These are phyloP conservation scores for Populus deltoides DNA, from an alignment of 345 rosid species.

Conservation along the genomic window DNA sequence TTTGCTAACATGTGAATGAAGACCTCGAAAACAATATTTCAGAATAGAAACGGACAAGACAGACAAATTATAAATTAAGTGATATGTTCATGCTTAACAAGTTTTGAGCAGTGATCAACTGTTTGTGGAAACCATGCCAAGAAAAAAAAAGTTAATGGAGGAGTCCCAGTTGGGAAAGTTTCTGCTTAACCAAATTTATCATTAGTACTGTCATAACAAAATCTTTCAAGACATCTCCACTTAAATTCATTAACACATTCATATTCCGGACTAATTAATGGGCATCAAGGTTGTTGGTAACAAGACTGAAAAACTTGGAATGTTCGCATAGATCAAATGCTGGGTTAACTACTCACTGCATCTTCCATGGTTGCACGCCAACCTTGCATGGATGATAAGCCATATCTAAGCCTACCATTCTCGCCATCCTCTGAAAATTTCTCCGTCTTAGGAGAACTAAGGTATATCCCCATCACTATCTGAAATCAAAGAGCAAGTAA, in stretches of 20 bases:
- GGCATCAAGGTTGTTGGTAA: not conserved
- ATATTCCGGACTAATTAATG: too few species aligned
- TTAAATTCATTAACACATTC: too few species aligned
- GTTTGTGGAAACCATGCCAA: not conserved
- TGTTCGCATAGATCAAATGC: not conserved
- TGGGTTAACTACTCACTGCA: slow-evolving; percentile 64
- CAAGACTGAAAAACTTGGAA: not conserved
- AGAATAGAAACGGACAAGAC: not conserved
- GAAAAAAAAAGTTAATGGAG: not conserved
- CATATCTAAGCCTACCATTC: slow-evolving; percentile 70
- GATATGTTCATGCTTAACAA: not conserved
- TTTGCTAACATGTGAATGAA: not conserved
- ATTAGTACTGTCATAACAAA: not conserved
- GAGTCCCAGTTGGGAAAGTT: not conserved
- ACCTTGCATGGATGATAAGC: slow-evolving; percentile 97
- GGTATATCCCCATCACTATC: slow-evolving; percentile 81
- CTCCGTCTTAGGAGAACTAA: slow-evolving; percentile 94
- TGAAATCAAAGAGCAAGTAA: slow-evolving; percentile 3
- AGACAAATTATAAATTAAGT: not conserved
- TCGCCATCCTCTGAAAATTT: slow-evolving; percentile 88
- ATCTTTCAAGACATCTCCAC: too few species aligned
- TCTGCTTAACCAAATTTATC: not conserved
- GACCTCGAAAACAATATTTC: not conserved
- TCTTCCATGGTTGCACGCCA: slow-evolving; percentile 99
- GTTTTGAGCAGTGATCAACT: not conserved